Evolutionary conservation across 257 asterid genomes (phyloP).

Genomic region (Leptodermis oblonga): DNA sequence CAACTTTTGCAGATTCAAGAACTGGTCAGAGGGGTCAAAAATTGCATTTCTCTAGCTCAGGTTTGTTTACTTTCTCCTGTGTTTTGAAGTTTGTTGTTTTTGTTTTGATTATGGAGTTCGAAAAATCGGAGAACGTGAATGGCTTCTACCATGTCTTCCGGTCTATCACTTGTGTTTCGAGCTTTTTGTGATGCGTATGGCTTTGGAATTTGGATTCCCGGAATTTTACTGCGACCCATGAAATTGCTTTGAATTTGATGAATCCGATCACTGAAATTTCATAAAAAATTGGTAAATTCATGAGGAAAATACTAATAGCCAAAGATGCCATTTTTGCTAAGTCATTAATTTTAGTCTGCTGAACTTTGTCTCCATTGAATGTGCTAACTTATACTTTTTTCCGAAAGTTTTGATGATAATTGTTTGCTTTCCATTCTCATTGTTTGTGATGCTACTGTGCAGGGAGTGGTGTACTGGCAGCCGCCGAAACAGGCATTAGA

Average conservation of each 20-base stretch:
- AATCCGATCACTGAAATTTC: slow-evolving; percentile 1
- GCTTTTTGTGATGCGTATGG: slow-evolving; percentile 17
- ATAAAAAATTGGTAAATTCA: neutral
- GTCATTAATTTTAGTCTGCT: neutral
- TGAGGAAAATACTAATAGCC: neutral
- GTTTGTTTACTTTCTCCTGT: slow-evolving; percentile 63
- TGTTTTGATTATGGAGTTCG: slow-evolving; percentile 26
- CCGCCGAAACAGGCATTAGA: slow-evolving; percentile 86
- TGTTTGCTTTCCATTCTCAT: neutral
- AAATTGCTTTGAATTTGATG: slow-evolving; percentile 10
- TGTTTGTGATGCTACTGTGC: slow-evolving; percentile 12
- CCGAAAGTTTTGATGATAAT: neutral
- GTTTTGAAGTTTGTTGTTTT: slow-evolving; percentile 20
- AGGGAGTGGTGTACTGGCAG: slow-evolving; percentile 98
- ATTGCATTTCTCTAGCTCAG: slow-evolving; percentile 91
- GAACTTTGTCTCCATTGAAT: neutral
- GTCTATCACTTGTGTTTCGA: slow-evolving; percentile 13
- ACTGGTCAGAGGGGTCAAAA: slow-evolving; percentile 71
- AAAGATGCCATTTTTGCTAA: neutral
- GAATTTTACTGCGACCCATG: slow-evolving; percentile 29
- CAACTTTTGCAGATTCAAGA: slow-evolving; percentile 63
- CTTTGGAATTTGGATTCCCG: slow-evolving; percentile 8
- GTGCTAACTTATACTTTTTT: neutral
- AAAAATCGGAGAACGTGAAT: slow-evolving; percentile 37
- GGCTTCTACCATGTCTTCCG: too few species aligned